Evolutionary conservation across 176 grass and related monocot species (phyloP).

Genomic region (Dactylis glomerata): DNA sequence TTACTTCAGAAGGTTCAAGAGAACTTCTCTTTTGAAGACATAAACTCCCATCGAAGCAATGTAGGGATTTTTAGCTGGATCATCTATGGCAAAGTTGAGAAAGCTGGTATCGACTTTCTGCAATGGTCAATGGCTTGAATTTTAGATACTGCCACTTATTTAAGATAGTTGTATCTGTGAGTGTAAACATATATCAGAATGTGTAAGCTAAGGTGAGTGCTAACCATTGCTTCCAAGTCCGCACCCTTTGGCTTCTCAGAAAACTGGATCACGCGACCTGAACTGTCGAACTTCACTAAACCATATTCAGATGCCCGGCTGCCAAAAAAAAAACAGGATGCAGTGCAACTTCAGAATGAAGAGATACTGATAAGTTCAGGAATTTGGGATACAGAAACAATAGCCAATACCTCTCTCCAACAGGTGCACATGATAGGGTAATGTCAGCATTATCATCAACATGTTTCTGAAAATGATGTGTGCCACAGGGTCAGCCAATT

Average conservation of each 20-base stretch:
- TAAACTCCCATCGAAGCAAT: constrained; percentile 85
- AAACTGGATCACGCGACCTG: constrained; percentile 55
- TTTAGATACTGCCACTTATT: neutral
- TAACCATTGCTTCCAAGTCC: constrained; percentile 74
- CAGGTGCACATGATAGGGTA: constrained; percentile 55
- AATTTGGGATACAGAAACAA: neutral
- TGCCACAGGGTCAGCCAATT: neutral
- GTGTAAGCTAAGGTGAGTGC: neutral
- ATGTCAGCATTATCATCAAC: constrained; percentile 71
- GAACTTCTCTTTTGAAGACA: constrained; percentile 65
- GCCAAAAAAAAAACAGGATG: constrained; percentile 32
- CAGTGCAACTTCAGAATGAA: neutral
- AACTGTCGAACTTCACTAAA: constrained; percentile 62
- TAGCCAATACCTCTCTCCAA: constrained; percentile 48
- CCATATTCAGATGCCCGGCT: constrained; percentile 84
- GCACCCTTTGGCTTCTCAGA: constrained; percentile 59
- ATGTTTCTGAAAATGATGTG: constrained; percentile 52
- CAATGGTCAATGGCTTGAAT: neutral
- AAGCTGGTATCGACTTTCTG: constrained; percentile 55
- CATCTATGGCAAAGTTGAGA: constrained; percentile 36
- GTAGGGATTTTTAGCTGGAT: constrained; percentile 49
- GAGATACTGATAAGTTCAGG: neutral
- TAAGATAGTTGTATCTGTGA: no score
- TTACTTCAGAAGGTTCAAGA: constrained; percentile 71
- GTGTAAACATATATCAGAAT: neutral